Evolutionary conservation across 2,329 filamentous ascomycete genomes (phyloP), one percentile per base, ranked within the genome.

Genomic region (Zelopaecilomyces penicillatus): DNA sequence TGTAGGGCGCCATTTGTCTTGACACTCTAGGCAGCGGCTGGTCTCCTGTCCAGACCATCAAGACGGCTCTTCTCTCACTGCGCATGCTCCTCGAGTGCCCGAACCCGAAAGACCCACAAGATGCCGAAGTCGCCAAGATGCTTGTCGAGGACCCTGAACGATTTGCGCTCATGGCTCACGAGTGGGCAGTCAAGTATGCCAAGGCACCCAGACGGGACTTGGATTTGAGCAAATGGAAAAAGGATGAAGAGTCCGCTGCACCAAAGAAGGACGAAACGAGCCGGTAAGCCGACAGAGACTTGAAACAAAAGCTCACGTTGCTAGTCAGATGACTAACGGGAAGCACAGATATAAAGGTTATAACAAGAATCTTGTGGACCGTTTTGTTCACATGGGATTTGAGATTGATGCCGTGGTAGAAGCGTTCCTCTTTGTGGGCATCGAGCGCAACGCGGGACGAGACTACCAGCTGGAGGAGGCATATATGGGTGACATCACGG

Each of bases 31-130:
- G 85, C 7, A 78, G 78, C 9, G 88, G 86, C 55, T 98, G 93
- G 93, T 95, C 91, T 5, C 93, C 93, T 0, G 90, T 98, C 27
- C 78, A 96, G 49, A 98, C 91, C 10, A 91, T 98, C 65, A 97
- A 96, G 69, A 94, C 88, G 19, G 88, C 91, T 33, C 79, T 98
- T 38, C 82, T 98, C 47, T 96, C 90, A 29, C 75, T 98, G 30
- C 90, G 95, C 64, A 91, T 90, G 54, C 80, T 98, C 12, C 85
- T 98, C 58, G 88, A 88, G 67, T 87, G 83, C 12, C 93, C 93
- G 4, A 94, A 98, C 63, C 91, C 93, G 0, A 94, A 91, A 57
- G 93, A 98, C 54, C 93, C 93, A 0, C 93, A 98, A 69, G 93
- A 98, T 59, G 90, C 90, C 34, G 88, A 96, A 64, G 93, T 97